Base-by-base conservation (phyloP, 2,329 filamentous ascomycete species). In the Sclerotinia nivalis region DNA sequence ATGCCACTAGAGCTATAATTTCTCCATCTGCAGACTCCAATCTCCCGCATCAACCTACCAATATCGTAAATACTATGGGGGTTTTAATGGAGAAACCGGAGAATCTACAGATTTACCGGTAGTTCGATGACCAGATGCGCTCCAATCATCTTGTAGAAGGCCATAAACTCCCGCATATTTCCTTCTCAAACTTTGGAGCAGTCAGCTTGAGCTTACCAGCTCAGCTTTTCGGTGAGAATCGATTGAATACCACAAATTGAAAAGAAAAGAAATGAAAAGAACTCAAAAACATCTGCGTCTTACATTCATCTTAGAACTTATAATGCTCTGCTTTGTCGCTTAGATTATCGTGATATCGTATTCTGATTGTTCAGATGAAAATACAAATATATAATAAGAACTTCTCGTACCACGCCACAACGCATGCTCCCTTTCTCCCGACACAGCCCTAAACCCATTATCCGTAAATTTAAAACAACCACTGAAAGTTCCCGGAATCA, bases 121-220 rank as follows among this genome's bases (percentile, higher is more conserved):
- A 49, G 25, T 58, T 40, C 9, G 15, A 66, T 43, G 47, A 10
- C 34, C 31, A 47, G 64, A 67, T 67, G 52, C 64, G 64, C 64
- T 34, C 64, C 64, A 67, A 67, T 67, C 52, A 58, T 31, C 28
- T 31, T 34, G n/a, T 47, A 13, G 20, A 18, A 55, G 52, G 22
- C 20, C 40, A 40, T 43, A 9, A 62, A 66, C 62, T 37, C 49
- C 58, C 15, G 25, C 37, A 20, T 9, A 49, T 22, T 2, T 59
- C 56, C 22, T 37, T 22, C 18, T 47, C 18, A 20, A 47, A 47
- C 18, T 20, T 47, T 25, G n/a, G 25, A 50, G 9, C n/a, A 18
- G 25, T 54, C 5, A 28, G 25, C 25, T 54, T 28, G n/a, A 54
- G 25, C 28, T 54, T 28, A 28, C 50, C 50, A 25, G 50, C 50